Conservation (phyloP, 2,329 filamentous ascomycete species). For the Aspergillus sp. region DNA sequence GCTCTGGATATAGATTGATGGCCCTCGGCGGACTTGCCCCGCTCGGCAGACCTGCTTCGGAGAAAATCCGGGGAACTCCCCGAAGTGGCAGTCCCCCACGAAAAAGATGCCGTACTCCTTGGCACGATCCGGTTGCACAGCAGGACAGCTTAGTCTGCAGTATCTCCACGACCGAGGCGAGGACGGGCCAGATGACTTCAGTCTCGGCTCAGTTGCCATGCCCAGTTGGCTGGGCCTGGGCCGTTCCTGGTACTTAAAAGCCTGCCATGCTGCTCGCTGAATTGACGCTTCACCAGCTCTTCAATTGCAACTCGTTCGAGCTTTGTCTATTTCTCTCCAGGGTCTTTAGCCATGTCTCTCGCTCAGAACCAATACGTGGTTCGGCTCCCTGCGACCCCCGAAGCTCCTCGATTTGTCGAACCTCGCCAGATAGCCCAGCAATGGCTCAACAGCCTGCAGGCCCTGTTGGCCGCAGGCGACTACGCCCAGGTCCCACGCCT, state of each 20-base stretch:
- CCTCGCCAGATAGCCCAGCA: slow-evolving; percentile 21
- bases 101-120: background rate
- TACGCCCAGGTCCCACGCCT: slow-evolving; percentile 14
- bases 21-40: background rate
- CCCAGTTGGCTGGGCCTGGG: background rate
- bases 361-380: slow-evolving; percentile 21
- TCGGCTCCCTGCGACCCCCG: slow-evolving; percentile 21
- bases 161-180: background rate
- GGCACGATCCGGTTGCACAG: background rate
- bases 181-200: background rate
- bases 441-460: slow-evolving; percentile 25
- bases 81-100: background rate
- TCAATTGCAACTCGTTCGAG: background rate
- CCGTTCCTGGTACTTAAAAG: background rate
- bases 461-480: slow-evolving; percentile 12
- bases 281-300: background rate
- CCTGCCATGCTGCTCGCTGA: background rate
- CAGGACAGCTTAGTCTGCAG: background rate
- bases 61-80: background rate
- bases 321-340: background rate
- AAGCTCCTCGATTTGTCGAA: slow-evolving; percentile 11
- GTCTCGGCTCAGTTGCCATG: background rate
- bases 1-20: background rate
- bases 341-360: slow-evolving; percentile 7
- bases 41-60: background rate